Conservation (phyloP, 2,329 filamentous ascomycete genomes). For the Hymenoscyphus repandus region DNA sequence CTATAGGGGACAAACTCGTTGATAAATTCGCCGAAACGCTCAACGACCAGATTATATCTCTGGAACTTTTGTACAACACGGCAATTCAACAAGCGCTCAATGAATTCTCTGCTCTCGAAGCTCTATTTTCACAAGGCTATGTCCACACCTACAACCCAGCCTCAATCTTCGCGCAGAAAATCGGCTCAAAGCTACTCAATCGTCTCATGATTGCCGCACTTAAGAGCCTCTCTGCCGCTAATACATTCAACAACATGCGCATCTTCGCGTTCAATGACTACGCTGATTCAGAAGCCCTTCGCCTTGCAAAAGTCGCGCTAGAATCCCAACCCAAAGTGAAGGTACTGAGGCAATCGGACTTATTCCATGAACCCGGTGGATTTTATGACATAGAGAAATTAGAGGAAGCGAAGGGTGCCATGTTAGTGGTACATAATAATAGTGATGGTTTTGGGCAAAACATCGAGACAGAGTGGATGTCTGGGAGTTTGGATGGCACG, state of each 20-base stretch:
- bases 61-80: conserved; percentile 24
- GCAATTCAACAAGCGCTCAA: conserved; percentile 22
- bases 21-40: conserved; percentile 11
- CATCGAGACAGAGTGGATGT: conserved; percentile 24
- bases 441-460: conserved; percentile 30
- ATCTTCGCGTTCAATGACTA: conserved; percentile 27
- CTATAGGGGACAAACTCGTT: conserved; percentile 1
- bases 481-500: conserved; percentile 28
- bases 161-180: conserved; percentile 23
- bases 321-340: conserved; percentile 12
- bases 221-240: conserved; percentile 14
- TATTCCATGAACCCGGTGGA: conserved; percentile 18
- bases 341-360: conserved; percentile 14
- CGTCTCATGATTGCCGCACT: conserved; percentile 20
- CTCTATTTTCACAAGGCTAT: conserved; percentile 23
- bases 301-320: conserved; percentile 9
- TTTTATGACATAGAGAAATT: conserved; percentile 10
- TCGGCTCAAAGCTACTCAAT: conserved; percentile 20
- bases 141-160: conserved; percentile 27
- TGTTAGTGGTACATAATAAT: conserved; percentile 29
- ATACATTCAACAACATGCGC: conserved; percentile 19
- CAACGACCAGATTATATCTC: conserved; percentile 13
- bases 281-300: conserved; percentile 6
- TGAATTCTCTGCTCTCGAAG: conserved; percentile 25
- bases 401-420: conserved; percentile 9